phyloP scores from a whole-genome alignment of 257 asterid species.

The Cordia subcordata region DNA sequence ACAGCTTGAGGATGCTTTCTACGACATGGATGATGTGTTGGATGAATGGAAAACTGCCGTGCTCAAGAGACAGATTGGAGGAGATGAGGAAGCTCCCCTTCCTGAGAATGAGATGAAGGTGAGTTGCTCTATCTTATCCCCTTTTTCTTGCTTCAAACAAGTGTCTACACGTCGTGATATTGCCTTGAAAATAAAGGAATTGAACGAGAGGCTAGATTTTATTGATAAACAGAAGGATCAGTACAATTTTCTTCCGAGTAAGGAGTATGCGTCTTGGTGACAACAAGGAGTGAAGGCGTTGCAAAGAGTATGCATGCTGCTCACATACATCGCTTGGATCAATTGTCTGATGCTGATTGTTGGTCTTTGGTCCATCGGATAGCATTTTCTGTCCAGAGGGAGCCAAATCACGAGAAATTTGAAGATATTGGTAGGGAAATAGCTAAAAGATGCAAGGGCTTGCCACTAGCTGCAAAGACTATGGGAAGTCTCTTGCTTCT shows the following conservation, averaged over 20 bases:
- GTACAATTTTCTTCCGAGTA: conserved; percentile 3
- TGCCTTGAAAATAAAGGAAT: conserved; percentile 15
- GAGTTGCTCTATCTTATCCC: conserved; percentile 9
- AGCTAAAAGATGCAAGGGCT: conserved; percentile 22
- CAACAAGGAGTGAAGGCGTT: conserved; percentile 18
- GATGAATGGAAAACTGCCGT: conserved; percentile 15
- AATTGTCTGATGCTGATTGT: conserved; percentile 17
- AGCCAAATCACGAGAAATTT: conserved; percentile 9
- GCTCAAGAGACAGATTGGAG: neutral
- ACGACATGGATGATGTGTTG: conserved; percentile 18
- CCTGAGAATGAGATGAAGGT: conserved; percentile 11
- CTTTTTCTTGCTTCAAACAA: conserved; percentile 14
- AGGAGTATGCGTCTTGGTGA: conserved; percentile 16
- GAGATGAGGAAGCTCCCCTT: neutral
- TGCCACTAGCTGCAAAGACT: conserved; percentile 27
- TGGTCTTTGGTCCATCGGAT: conserved; percentile 25
- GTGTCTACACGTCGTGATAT: conserved; percentile 13
- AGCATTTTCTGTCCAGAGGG: conserved; percentile 17
- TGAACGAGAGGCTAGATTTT: conserved; percentile 8
- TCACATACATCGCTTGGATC: conserved; percentile 3
- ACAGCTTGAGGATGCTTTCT: conserved; percentile 10
- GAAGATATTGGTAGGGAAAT: conserved; percentile 19
- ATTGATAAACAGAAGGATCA: conserved; percentile 16
- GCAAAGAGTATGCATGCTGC: conserved; percentile 14
- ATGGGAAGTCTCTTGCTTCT: conserved; percentile 23